These are phyloP conservation scores for Eurotiales sp. DNA, from an alignment of 2,329 filamentous ascomycete genomes.

Conservation along the genomic window DNA sequence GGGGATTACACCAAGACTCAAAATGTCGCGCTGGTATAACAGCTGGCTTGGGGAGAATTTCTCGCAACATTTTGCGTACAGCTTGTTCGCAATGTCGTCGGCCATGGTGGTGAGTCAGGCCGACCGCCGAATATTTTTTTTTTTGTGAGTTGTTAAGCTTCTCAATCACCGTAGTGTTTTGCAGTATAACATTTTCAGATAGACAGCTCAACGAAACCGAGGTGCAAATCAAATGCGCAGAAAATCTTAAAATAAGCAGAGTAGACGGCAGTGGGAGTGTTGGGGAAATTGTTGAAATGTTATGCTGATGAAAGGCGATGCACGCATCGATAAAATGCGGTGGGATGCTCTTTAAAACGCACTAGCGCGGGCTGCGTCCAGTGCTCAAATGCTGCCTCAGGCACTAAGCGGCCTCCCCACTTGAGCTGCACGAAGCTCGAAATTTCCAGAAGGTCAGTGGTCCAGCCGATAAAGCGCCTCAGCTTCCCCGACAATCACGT, in stretches of 20 bases:
- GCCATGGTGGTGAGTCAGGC: constrained; percentile 25
- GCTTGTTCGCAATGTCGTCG: constrained; percentile 39
- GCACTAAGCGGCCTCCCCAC: constrained; percentile 19
- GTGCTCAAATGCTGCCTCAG: constrained; percentile 21
- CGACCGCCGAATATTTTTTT: not conserved
- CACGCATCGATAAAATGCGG: constrained; percentile 2
- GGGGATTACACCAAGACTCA: constrained; percentile 41
- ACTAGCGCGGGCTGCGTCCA: constrained; percentile 5
- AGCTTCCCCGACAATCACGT: constrained; percentile 10
- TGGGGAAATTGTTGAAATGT: not conserved
- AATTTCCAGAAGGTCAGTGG: constrained; percentile 44
- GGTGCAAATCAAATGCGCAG: too few relatives aligned
- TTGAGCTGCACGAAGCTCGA: constrained; percentile 24
- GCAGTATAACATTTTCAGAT: constrained; percentile 7
- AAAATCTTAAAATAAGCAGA: too few relatives aligned
- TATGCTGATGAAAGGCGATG: not conserved
- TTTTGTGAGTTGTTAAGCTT: constrained; percentile 1
- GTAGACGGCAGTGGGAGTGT: too few relatives aligned
- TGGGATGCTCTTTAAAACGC: constrained; percentile 1
- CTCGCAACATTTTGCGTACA: constrained; percentile 44
- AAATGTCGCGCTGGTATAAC: constrained; percentile 46
- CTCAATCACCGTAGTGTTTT: not conserved
- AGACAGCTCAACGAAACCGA: not conserved
- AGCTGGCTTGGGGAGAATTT: constrained; percentile 40
- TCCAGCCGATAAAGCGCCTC: constrained; percentile 19